Evolutionary conservation across 305 asterid species (phyloP).

Genomic region (Fraxinus angustifolia): DNA sequence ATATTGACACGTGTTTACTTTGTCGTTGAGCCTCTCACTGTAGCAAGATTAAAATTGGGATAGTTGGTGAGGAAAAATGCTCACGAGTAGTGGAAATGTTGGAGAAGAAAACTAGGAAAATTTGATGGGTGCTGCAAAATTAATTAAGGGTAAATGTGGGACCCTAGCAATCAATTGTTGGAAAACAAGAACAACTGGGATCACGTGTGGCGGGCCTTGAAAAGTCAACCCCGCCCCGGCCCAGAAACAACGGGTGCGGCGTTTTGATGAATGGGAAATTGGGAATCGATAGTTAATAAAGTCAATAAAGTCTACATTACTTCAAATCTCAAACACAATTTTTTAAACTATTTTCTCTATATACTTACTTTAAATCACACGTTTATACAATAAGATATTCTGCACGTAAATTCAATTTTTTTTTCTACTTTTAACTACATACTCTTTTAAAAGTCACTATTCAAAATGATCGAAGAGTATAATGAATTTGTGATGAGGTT

Average conservation of each 20-base stretch:
- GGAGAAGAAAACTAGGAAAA: background rate
- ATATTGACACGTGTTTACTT: too few species aligned
- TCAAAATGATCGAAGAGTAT: background rate
- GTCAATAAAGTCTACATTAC: background rate
- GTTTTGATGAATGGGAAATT: slow-evolving; percentile 55
- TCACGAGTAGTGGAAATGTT: background rate
- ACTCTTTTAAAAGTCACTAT: too few species aligned
- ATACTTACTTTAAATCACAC: too few species aligned
- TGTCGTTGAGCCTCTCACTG: too few species aligned
- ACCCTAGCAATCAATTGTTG: slow-evolving; percentile 2
- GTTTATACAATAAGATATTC: too few species aligned
- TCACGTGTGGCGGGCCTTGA: slow-evolving; percentile 52
- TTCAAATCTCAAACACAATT: background rate
- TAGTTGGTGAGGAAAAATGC: background rate
- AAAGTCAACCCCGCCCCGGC: slow-evolving; percentile 48
- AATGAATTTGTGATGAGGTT: too few species aligned
- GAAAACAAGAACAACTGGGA: slow-evolving; percentile 30
- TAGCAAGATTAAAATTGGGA: too few species aligned
- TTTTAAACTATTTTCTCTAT: too few species aligned
- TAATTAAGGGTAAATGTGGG: slow-evolving; percentile 4
- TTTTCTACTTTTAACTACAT: too few species aligned
- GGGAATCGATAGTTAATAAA: slow-evolving; percentile 1
- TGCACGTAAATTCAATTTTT: too few species aligned
- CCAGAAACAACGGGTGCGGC: slow-evolving; percentile 68
- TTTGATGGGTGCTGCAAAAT: background rate